Base-by-base conservation (phyloP, 768 basidiomycete species). In the Phlebiopsis gigantea region DNA sequence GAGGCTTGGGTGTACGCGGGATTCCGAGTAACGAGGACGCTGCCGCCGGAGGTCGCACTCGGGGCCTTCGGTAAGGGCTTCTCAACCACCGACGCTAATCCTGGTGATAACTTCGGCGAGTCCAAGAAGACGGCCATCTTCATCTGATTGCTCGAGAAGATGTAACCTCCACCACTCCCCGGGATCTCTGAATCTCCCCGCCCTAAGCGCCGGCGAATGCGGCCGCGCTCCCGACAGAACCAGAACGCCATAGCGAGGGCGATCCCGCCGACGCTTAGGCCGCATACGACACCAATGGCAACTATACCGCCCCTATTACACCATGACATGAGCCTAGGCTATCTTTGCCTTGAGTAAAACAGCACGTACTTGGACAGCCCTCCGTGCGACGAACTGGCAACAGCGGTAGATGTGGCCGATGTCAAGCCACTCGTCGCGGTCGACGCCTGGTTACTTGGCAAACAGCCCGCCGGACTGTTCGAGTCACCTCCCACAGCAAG, bases 211-310 rank as follows among this genome's bases (percentile, higher is more conserved):
- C 57, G 71, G 68, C 34, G n/a, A 46, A 31, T 52, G 34, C 73
- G 70, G 43, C 61, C 56, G 14, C 77, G 67, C 59, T 77, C 71
- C 48, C 73, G 72, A 52, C 76, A 42, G 53, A 78, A 59, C 63
- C 77, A 82, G 25, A 77, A 49, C 14, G 71, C 61, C 72, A 82
- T 74, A 19, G 70, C 66, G n/a, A 79, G 41, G 10, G 68, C 69
- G 19, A 80, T 63, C 4, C 77, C 34, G n/a, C 71, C 64, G 10
- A 80, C 64, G 7, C 74, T 65, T n/a, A 73, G 74, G 30, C 73
- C 78, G 28, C 60, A 62, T 1, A 58, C 59, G 31, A 75, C 66
- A 34, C 75, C 70, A 31, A 77, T 67, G 5, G 78, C 79, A 48
- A 83, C 77, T 51, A 80, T 70, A 9, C 76, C 71, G 22, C 67